phyloP scores from a whole-genome alignment of 495 filamentous ascomycete species.

The Neurospora sp. region DNA sequence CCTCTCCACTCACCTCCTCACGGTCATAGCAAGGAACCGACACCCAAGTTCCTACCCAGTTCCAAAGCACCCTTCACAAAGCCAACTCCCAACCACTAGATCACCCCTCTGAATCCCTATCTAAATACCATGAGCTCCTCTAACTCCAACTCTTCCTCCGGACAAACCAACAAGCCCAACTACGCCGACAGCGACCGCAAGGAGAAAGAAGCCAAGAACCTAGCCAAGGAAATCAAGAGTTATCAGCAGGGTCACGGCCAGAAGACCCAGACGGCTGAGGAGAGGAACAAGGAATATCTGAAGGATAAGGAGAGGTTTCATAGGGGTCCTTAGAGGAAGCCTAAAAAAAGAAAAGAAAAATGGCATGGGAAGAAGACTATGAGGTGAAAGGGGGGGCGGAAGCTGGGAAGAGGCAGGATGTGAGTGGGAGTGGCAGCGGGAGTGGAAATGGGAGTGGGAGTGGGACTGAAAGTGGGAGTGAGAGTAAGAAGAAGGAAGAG shows the following conservation, averaged over 20 bases:
- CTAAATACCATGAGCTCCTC: no score
- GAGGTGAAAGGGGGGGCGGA: not conserved
- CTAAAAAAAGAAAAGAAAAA: not conserved
- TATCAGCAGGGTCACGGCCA: not conserved
- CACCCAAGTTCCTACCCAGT: no score
- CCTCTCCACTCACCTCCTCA: no score
- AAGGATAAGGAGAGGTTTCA: not conserved
- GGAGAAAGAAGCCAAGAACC: not conserved
- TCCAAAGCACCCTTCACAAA: no score
- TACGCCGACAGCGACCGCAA: not conserved
- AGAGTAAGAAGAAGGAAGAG: not conserved
- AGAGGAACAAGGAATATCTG: not conserved
- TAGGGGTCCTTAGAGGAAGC: not conserved
- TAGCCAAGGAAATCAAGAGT: not conserved
- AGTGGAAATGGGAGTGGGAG: not conserved
- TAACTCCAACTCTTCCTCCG: not conserved
- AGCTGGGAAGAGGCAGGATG: not conserved
- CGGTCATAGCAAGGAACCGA: no score
- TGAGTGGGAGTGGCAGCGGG: not conserved
- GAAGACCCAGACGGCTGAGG: not conserved
- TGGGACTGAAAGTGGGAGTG: not conserved
- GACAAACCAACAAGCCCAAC: conserved; percentile 2
- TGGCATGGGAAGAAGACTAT: not conserved
- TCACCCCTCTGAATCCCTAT: no score
- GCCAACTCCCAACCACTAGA: no score